Percentiles rank a stretch among this genome's conserved stretches.
phyloP scores from a whole-genome alignment of 805 yeast genomes.

The Helenozyma baotianmanensis region DNA sequence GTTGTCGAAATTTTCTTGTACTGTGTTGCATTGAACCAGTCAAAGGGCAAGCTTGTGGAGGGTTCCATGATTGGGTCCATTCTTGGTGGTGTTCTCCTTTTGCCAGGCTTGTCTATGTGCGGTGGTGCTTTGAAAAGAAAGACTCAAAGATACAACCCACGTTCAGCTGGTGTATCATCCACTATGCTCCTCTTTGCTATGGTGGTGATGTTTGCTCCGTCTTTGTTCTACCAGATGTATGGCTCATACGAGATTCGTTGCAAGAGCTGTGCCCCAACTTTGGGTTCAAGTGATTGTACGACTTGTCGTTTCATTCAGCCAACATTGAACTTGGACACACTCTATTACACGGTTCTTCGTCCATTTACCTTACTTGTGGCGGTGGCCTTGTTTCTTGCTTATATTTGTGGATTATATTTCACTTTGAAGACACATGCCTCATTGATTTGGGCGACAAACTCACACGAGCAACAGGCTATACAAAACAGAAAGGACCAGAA shows the following conservation, averaged over 20 bases:
- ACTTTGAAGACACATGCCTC: conserved; percentile 96
- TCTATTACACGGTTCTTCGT: conserved; percentile 63
- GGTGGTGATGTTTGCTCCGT: conserved; percentile 88
- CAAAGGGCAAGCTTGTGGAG: conserved; percentile 86
- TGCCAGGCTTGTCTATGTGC: conserved; percentile 96
- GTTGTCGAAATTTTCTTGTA: conserved; percentile 89
- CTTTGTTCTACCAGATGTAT: conserved; percentile 82
- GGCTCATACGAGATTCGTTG: conserved; percentile 83
- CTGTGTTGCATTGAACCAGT: conserved; percentile 83
- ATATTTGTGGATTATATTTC: conserved; percentile 84
- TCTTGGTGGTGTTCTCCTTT: conserved; percentile 81
- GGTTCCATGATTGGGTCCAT: conserved; percentile 95
- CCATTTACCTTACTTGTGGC: conserved; percentile 86
- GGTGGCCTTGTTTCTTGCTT: conserved; percentile 72
- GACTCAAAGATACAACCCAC: conserved; percentile 92
- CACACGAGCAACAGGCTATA: conserved; percentile 27
- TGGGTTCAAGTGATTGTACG: conserved; percentile 44
- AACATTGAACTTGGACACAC: conserved; percentile 60
- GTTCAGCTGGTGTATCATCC: conserved; percentile 94
- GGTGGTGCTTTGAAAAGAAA: conserved; percentile 92
- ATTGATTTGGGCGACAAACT: conserved; percentile 76
- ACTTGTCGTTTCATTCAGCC: conserved; percentile 78
- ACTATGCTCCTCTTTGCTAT: conserved; percentile 91
- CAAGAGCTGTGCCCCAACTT: conserved; percentile 38
- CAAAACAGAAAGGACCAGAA: conserved; percentile 20